Conservation (phyloP, 345 rosid species). For the Punica granatum region DNA sequence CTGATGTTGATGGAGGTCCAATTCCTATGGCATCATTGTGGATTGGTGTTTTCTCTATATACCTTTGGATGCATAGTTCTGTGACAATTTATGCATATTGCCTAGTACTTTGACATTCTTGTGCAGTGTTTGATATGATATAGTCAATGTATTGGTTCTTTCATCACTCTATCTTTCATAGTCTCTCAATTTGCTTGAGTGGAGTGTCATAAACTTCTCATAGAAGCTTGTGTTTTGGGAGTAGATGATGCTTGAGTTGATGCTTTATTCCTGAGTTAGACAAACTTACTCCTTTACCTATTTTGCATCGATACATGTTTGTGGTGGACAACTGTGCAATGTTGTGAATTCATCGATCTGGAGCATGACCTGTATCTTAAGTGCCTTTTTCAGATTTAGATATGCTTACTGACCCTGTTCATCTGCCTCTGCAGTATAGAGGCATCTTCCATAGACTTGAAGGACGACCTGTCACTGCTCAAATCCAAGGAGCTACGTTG, state of each 20-base stretch:
- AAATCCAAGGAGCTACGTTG: constrained; percentile 33
- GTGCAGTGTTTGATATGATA: neutral
- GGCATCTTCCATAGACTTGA: constrained; percentile 38
- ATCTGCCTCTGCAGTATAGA: constrained; percentile 34
- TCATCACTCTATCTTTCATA: neutral
- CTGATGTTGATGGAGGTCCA: neutral
- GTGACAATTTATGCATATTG: neutral
- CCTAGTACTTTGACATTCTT: neutral
- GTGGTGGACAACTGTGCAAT: neutral
- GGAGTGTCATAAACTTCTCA: neutral
- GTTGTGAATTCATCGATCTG: neutral
- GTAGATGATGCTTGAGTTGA: neutral
- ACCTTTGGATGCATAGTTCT: neutral
- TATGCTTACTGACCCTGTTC: neutral
- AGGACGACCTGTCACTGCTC: constrained; percentile 26
- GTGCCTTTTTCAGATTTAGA: neutral
- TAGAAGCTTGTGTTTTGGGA: neutral
- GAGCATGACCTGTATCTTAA: neutral
- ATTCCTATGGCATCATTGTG: neutral
- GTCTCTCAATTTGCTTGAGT: neutral
- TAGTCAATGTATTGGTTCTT: neutral
- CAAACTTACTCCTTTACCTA: neutral
- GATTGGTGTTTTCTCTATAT: neutral
- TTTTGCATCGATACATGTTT: neutral
- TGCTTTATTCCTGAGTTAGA: neutral